Evolutionary conservation across 2,329 filamentous ascomycete genomes (phyloP).

Genomic region (Ceratocystis destructans): DNA sequence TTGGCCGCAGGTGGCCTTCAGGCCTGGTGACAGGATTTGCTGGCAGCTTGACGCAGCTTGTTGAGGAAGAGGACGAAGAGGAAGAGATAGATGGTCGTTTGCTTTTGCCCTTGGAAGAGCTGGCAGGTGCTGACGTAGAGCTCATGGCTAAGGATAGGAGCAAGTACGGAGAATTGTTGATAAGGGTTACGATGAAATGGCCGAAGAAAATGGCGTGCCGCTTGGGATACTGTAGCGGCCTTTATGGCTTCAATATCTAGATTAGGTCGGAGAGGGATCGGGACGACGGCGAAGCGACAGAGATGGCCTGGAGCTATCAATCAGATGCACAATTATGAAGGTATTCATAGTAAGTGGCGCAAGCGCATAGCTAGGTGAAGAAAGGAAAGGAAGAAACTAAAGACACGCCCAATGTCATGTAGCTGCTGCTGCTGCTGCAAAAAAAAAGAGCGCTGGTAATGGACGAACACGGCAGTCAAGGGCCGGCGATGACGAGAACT

Average conservation of each 20-base stretch:
- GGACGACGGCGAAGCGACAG: constrained; percentile 2
- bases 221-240: neutral
- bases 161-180: neutral
- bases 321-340: constrained; percentile 3
- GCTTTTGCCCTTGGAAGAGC: neutral
- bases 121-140: neutral
- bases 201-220: neutral
- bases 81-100: neutral
- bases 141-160: constrained; percentile 3
- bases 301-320: constrained; percentile 16
- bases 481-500: neutral
- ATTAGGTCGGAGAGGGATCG: constrained; percentile 9
- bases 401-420: neutral
- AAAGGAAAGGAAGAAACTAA: neutral
- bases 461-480: neutral
- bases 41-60: neutral
- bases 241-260: neutral
- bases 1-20: constrained; percentile 30
- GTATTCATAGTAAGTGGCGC: constrained; percentile 18
- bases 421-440: neutral
- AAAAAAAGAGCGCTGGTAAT: neutral
- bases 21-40: neutral
- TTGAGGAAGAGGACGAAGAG: neutral
- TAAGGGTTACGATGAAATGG: neutral
- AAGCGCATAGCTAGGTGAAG: constrained; percentile 4